Conservation (phyloP, 192 early-diverging fungal species). For the Linnemannia hyalina region DNA sequence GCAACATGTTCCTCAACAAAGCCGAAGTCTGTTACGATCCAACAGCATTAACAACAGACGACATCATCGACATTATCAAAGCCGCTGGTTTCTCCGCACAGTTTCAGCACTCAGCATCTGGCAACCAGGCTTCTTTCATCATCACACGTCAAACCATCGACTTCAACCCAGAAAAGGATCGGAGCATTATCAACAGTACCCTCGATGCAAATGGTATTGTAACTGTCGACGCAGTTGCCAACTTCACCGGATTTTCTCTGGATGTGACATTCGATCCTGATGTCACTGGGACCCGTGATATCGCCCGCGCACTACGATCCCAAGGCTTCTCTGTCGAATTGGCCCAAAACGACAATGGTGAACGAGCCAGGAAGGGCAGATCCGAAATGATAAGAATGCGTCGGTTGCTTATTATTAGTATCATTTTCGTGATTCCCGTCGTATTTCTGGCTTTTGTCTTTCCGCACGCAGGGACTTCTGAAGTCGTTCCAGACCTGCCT, state of each 20-base stretch:
- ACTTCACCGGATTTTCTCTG: not conserved
- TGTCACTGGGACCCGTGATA: conserved; percentile 6
- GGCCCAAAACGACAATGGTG: not conserved
- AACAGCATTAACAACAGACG: not conserved
- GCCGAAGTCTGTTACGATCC: not conserved
- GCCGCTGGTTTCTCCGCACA: conserved; percentile 5
- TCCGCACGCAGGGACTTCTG: conserved; percentile 10
- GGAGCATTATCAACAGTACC: not conserved
- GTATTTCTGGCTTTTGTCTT: conserved; percentile 15
- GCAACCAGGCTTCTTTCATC: conserved; percentile 9
- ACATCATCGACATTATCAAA: not conserved
- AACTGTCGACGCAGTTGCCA: not conserved
- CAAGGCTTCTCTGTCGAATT: not conserved
- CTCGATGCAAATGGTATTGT: conserved; percentile 2
- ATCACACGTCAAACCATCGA: not conserved
- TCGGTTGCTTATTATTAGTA: not conserved
- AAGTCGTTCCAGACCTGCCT: conserved; percentile 66
- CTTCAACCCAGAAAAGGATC: not conserved
- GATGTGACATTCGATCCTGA: conserved; percentile 15
- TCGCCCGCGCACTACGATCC: not conserved
- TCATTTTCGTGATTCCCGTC: not conserved
- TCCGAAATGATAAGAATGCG: not conserved
- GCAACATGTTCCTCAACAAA: conserved; percentile 13
- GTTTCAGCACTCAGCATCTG: conserved; percentile 4
- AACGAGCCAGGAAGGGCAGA: not conserved